Conservation (phyloP, 2,329 filamentous ascomycete species). For the Coniochaeta sp. region DNA sequence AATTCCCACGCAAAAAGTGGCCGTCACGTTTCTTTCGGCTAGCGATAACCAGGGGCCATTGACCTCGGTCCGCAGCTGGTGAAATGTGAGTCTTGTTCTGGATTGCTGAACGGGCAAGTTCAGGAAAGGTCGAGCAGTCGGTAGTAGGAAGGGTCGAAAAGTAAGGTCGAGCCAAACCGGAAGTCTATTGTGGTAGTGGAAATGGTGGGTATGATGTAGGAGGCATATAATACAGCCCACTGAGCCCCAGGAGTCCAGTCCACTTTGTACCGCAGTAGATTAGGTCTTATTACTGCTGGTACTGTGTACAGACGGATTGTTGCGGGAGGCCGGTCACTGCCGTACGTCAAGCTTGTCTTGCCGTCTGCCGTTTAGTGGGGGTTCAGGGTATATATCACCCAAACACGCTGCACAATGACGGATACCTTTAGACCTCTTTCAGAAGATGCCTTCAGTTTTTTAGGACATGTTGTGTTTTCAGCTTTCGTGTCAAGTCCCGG, state of each 20-base stretch:
- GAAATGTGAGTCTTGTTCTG: not conserved
- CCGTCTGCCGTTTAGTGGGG: not conserved
- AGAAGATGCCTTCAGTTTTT: no score
- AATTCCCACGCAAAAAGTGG: slow-evolving; percentile 25
- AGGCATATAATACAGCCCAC: no score
- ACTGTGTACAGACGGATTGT: not conserved
- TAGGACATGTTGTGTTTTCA: no score
- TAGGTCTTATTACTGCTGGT: no score
- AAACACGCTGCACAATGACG: not conserved
- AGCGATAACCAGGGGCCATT: slow-evolving; percentile 52
- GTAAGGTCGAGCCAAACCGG: not conserved
- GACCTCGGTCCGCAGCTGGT: slow-evolving; percentile 23
- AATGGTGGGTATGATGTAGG: not conserved
- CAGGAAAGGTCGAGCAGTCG: not conserved
- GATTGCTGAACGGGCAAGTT: not conserved
- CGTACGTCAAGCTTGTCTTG: not conserved
- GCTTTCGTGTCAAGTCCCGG: no score
- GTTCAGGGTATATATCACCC: not conserved
- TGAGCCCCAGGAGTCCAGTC: no score
- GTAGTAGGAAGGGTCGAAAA: not conserved
- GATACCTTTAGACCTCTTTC: no score
- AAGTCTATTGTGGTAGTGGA: no score
- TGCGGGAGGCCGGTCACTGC: not conserved
- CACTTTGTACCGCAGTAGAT: no score
- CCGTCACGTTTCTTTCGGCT: slow-evolving; percentile 45